Conservation (phyloP, 306 rosid genomes). For the Medicago truncatula region MtrunA17r5.0-ANR NC_053046.1:3487501-3488000, state of each 20-base stretch:
- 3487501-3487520: neutral
- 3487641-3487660: neutral
- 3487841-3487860: neutral
- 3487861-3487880: neutral
- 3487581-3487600: neutral
- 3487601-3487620: neutral
- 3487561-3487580: neutral
- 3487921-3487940: slow-evolving; percentile 44
- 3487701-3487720: neutral
- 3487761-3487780: neutral
- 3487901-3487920: slow-evolving; percentile 2
- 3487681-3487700: neutral
- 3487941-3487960: slow-evolving; percentile 77
- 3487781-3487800: neutral
- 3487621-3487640: neutral
- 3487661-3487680: neutral
- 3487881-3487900: neutral
- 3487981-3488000: slow-evolving; percentile 80
- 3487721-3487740: neutral
- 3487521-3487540: neutral
- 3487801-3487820: neutral
- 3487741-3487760: neutral
- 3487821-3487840: neutral
- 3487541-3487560: neutral
- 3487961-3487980: slow-evolving; percentile 66